Conservation (phyloP, 306 rosid genomes). For the Gastrolobium villosum region DNA sequence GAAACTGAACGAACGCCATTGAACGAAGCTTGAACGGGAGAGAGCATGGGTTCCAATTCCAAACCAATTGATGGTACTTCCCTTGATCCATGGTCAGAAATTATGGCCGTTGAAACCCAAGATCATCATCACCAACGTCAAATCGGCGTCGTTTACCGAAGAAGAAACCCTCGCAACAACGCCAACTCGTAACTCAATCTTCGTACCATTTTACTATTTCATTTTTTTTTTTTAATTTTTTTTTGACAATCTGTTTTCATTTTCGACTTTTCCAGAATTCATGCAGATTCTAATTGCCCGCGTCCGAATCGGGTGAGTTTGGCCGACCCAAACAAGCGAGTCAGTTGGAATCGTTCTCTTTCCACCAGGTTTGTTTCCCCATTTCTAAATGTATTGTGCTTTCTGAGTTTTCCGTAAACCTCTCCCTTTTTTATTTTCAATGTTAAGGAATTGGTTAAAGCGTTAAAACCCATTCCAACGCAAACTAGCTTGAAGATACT, state of each 20-base stretch:
- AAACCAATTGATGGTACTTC: constrained; percentile 46
- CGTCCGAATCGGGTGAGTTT: constrained; percentile 61
- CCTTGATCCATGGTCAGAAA: constrained; percentile 69
- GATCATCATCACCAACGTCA: constrained; percentile 19
- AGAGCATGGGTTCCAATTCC: constrained; percentile 44
- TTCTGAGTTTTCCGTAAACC: neutral
- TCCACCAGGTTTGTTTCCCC: constrained; percentile 71
- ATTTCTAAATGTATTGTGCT: neutral
- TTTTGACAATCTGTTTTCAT: neutral
- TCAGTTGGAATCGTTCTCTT: constrained; percentile 92
- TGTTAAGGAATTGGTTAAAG: neutral
- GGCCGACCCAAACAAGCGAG: constrained; percentile 66
- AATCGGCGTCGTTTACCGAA: constrained; percentile 63
- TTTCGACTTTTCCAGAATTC: constrained; percentile 48
- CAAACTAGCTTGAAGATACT: constrained; percentile 13
- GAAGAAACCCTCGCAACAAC: constrained; percentile 62
- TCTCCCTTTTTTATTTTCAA: neutral
- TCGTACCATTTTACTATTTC: neutral
- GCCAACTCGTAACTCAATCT: constrained; percentile 50
- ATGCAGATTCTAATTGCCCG: constrained; percentile 35
- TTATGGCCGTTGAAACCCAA: constrained; percentile 54
- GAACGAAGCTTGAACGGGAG: no score
- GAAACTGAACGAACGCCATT: neutral
- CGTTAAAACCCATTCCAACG: neutral
- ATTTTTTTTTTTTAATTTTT: neutral